Base-by-base conservation (phyloP, 805 yeast genomes). In the Lachancea meyersii region DNA sequence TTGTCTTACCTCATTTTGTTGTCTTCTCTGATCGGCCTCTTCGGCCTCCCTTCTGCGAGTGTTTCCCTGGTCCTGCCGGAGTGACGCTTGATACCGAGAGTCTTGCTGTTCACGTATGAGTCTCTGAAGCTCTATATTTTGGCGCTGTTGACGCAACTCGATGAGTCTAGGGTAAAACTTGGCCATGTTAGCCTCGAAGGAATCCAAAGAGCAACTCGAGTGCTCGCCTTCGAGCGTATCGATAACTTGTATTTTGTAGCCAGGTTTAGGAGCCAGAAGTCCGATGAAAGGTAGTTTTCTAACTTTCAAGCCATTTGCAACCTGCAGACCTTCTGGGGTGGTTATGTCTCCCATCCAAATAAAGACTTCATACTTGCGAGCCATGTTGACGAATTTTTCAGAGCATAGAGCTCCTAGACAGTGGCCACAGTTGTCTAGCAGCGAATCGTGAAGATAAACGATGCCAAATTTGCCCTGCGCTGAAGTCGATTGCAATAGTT, bases 341-440 rank as follows among this genome's bases (percentile, higher is more conserved):
- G 75, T 73, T 19, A 83, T 76, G 56, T 86, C 82, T 7, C 96
- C 96, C 32, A 89, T 95, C 97, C 97, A 91, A 1, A 86, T 63
- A 3, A 86, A 50, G 2, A 81, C 58, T 35, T 84, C 73, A 36
- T 71, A 73, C 17, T 74, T 72, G 17, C 63, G 64, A 41, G 78
- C 55, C 52, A 71, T 68, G 28, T 68, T 60, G 11, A 75, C 64
- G 41, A 85, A 77, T 20, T 59, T 61, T 2, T 69, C 72, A 45
- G 75, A 69, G 33, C 79, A 64, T 36, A 87, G 58, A 2, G 86
- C 71, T 11, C 70, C 61, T 38, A 80, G 73, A 48, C 83, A 78
- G 3, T 60, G 60, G 24, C 67, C 60, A 1, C 80, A 69, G 40
- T 79, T 77, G 45, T 84, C 88, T 57, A 85, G 81, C 44, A 79